A percentile compares a stretch with the other conserved stretches of the same genome.
These are phyloP conservation scores for Botryotinia calthae DNA, from an alignment of 2,329 filamentous ascomycete genomes.

Conservation along the genomic window DNA sequence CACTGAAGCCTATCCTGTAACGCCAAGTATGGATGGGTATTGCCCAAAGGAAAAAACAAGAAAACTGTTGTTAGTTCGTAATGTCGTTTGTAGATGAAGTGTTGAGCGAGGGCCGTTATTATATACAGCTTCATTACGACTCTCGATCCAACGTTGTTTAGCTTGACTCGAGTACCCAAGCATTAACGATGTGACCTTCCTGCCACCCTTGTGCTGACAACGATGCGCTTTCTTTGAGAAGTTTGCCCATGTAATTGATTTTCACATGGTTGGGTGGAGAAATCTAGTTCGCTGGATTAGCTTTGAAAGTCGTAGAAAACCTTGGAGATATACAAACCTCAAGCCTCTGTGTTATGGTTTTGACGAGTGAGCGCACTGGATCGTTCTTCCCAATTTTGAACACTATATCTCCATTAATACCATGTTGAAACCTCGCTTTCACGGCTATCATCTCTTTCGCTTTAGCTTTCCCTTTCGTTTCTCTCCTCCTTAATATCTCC, in stretches of 20 bases:
- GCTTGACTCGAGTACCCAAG: slow-evolving; percentile 35
- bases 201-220: slow-evolving; percentile 73
- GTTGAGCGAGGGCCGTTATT: neutral
- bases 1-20: neutral
- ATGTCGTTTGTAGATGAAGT: neutral
- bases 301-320: neutral
- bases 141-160: neutral
- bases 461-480: slow-evolving; percentile 45
- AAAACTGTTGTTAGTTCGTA: neutral
- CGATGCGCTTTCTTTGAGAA: slow-evolving; percentile 66
- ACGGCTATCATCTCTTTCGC: slow-evolving; percentile 32
- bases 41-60: slow-evolving; percentile 1
- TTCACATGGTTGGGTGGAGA: slow-evolving; percentile 58
- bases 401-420: slow-evolving; percentile 60
- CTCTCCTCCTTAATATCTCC: slow-evolving; percentile 49
- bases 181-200: slow-evolving; percentile 72
- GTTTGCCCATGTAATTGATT: slow-evolving; percentile 77
- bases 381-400: slow-evolving; percentile 59
- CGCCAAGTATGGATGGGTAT: slow-evolving; percentile 10
- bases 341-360: slow-evolving; percentile 61
- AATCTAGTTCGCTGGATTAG: slow-evolving; percentile 44
- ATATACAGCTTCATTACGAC: slow-evolving; percentile 6
- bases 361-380: slow-evolving; percentile 60
- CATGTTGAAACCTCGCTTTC: slow-evolving; percentile 33
- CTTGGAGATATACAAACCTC: slow-evolving; percentile 49